Percentiles rank a stretch among this genome's conserved stretches.
Conservation (phyloP, 192 early-diverging fungal species). For the Jimgerdemannia flammicorona region DNA sequence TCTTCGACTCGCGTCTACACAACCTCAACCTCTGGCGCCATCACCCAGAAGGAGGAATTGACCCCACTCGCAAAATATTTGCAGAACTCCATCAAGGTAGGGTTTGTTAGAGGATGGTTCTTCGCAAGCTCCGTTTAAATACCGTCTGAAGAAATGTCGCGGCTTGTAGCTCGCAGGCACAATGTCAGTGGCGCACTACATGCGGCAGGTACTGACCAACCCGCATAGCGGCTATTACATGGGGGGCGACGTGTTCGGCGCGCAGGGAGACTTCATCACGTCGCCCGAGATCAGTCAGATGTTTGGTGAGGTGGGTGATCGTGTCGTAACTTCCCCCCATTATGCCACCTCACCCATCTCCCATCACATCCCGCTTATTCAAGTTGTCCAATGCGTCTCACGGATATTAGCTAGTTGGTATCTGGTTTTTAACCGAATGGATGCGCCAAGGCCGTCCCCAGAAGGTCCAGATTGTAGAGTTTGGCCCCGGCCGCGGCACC, state of each 20-base stretch:
- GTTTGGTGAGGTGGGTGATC: slow-evolving; percentile 86
- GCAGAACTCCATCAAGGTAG: slow-evolving; percentile 51
- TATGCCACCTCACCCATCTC: neutral
- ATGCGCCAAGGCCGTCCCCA: slow-evolving; percentile 58
- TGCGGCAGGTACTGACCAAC: slow-evolving; percentile 83
- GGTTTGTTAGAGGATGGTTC: no score
- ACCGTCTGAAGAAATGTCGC: neutral
- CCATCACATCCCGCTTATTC: no score
- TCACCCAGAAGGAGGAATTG: slow-evolving; percentile 40
- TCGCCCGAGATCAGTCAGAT: slow-evolving; percentile 97
- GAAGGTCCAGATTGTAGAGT: slow-evolving; percentile 61
- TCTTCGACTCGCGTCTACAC: no score
- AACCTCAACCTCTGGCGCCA: no score
- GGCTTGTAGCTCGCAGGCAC: slow-evolving; percentile 53
- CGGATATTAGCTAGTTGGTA: slow-evolving; percentile 58
- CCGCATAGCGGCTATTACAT: slow-evolving; percentile 94
- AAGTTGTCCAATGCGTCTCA: neutral
- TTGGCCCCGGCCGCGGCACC: slow-evolving; percentile 94
- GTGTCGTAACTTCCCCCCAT: slow-evolving; percentile 6
- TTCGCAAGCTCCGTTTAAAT: neutral
- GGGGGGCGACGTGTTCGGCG: slow-evolving; percentile 86
- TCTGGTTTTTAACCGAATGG: slow-evolving; percentile 91
- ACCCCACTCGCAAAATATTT: slow-evolving; percentile 56
- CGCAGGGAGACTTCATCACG: slow-evolving; percentile 90
- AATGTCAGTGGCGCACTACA: slow-evolving; percentile 81